Evolutionary conservation across 2,329 filamentous ascomycete species (phyloP).

Genomic region (Neobulgaria alba): DNA sequence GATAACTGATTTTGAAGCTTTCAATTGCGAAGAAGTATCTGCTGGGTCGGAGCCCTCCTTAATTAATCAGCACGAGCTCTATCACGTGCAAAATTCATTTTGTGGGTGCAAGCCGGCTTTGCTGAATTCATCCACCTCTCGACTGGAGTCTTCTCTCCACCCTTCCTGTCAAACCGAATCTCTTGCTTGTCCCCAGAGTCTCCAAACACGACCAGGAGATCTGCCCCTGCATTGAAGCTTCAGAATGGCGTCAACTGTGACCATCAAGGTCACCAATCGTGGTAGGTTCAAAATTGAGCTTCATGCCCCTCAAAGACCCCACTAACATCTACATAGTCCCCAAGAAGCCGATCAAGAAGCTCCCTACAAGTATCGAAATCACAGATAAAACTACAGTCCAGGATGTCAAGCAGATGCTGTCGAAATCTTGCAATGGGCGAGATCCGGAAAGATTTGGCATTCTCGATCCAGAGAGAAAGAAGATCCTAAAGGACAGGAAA

Average conservation of each 20-base stretch:
- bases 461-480: constrained; percentile 51
- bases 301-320: neutral
- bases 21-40: too few relatives aligned
- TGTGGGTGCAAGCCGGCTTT: too few relatives aligned
- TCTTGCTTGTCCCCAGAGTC: too few relatives aligned
- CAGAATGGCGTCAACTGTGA: constrained; percentile 4
- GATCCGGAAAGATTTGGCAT: constrained; percentile 56
- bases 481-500: constrained; percentile 54
- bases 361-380: constrained; percentile 45
- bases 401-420: constrained; percentile 48
- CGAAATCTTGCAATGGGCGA: constrained; percentile 40
- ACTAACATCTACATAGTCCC: constrained; percentile 14
- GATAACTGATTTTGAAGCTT: too few relatives aligned
- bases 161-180: too few relatives aligned
- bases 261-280: constrained; percentile 16
- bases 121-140: too few relatives aligned
- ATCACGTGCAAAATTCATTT: too few relatives aligned
- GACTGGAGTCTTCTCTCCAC: too few relatives aligned
- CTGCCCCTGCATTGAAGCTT: neutral
- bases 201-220: too few relatives aligned
- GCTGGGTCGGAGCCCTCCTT: too few relatives aligned
- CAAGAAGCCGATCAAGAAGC: constrained; percentile 32
- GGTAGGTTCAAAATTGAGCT: constrained; percentile 5
- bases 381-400: constrained; percentile 44
- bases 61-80: too few relatives aligned